These are phyloP conservation scores for Pseudogymnoascus sp. DNA, from an alignment of 2,329 filamentous ascomycete species.

Conservation along the genomic window DNA sequence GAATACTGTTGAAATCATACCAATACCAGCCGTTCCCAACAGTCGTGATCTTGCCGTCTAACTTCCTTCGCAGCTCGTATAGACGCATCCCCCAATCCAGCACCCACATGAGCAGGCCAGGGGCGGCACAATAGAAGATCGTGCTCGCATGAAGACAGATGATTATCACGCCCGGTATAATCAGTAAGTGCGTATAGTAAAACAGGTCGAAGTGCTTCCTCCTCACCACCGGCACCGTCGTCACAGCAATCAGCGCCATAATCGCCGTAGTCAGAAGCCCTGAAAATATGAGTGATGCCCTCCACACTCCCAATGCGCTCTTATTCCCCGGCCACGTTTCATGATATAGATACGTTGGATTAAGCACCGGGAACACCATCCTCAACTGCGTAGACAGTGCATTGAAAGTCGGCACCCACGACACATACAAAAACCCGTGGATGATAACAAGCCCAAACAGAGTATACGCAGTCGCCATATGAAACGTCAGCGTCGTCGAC, in stretches of 20 bases:
- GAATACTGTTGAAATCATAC: constrained; percentile 14
- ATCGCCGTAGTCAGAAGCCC: constrained; percentile 17
- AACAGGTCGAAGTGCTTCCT: constrained; percentile 24
- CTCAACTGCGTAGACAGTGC: constrained; percentile 10
- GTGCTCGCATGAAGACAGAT: constrained; percentile 25
- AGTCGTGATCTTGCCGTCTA: constrained; percentile 17
- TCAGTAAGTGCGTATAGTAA: constrained; percentile 24
- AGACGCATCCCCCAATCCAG: constrained; percentile 24
- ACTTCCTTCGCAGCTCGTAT: constrained; percentile 18
- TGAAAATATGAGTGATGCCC: constrained; percentile 24
- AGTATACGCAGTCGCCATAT: constrained; percentile 20
- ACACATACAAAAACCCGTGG: constrained; percentile 21
- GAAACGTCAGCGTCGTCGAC: constrained; percentile 22
- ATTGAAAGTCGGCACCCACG: constrained; percentile 20
- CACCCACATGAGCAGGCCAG: constrained; percentile 24
- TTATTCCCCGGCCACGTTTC: constrained; percentile 22
- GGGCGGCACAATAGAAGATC: constrained; percentile 24
- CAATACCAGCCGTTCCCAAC: constrained; percentile 24
- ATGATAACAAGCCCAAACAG: constrained; percentile 21
- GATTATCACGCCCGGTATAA: constrained; percentile 21
- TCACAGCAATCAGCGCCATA: constrained; percentile 20
- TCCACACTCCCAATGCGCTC: constrained; percentile 21
- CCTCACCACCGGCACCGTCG: constrained; percentile 21
- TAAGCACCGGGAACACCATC: constrained; percentile 21
- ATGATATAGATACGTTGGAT: constrained; percentile 22